These are phyloP conservation scores for Cladosporium colombiae DNA, from an alignment of 2,329 filamentous ascomycete species.

Conservation along the genomic window DNA sequence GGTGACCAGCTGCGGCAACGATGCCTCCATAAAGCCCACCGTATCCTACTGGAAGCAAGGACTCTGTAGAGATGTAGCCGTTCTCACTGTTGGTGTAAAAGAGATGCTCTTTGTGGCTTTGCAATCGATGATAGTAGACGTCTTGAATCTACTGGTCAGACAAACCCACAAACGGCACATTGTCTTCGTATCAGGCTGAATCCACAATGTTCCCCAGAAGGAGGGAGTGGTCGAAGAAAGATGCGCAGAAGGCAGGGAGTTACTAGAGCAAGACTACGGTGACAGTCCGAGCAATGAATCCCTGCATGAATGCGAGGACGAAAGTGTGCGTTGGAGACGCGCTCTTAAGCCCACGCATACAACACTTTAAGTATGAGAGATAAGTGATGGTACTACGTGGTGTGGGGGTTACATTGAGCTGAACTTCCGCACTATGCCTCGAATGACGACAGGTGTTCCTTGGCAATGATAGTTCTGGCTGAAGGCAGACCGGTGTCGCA, in stretches of 20 bases:
- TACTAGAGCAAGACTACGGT: not conserved
- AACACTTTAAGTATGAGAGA: not conserved
- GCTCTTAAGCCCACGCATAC: too few species aligned
- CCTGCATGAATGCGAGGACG: too few species aligned
- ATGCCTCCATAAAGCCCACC: not conserved
- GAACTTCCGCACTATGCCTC: not conserved
- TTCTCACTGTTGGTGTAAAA: not conserved
- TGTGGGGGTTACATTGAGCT: not conserved
- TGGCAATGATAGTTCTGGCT: not conserved
- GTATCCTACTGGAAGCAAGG: not conserved
- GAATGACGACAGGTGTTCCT: not conserved
- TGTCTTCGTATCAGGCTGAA: not conserved
- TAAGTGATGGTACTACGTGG: not conserved
- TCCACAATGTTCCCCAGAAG: not conserved
- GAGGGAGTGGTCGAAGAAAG: not conserved
- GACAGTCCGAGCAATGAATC: not conserved
- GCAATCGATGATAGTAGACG: not conserved
- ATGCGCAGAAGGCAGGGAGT: not conserved
- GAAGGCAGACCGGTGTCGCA: not conserved
- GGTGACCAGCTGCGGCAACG: not conserved
- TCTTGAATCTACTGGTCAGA: not conserved
- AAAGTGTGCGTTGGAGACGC: not conserved
- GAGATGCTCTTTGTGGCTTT: not conserved
- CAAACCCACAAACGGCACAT: not conserved
- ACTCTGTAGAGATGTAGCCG: not conserved